These are phyloP conservation scores for Fraxinus platypoda DNA, from an alignment of 305 asterid genomes.

Conservation along the genomic window DNA sequence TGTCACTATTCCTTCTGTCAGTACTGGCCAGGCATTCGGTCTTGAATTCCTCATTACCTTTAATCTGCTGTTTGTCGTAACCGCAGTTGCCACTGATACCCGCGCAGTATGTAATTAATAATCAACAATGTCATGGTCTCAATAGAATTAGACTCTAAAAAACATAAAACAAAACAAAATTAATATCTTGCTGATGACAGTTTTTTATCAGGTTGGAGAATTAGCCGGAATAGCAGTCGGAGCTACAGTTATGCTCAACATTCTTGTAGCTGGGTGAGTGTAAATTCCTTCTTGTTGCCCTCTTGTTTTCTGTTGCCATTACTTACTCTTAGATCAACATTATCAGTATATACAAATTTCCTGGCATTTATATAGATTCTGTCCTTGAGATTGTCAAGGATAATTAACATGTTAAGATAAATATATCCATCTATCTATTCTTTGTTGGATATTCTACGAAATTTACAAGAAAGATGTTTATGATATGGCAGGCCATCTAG, in stretches of 20 bases:
- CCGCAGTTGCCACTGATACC: slow-evolving; percentile 94
- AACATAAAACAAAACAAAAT: neutral
- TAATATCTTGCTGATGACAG: neutral
- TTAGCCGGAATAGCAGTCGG: slow-evolving; percentile 93
- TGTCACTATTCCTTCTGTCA: slow-evolving; percentile 78
- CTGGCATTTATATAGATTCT: no score
- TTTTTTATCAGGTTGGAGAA: slow-evolving; percentile 64
- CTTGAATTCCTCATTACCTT: slow-evolving; percentile 90
- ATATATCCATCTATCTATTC: neutral
- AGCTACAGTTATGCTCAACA: slow-evolving; percentile 85
- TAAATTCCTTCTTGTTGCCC: neutral
- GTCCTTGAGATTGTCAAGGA: neutral
- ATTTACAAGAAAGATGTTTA: neutral
- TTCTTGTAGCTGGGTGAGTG: slow-evolving; percentile 87
- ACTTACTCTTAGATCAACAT: neutral
- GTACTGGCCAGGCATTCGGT: slow-evolving; percentile 80
- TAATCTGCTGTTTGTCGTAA: slow-evolving; percentile 80
- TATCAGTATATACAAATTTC: neutral
- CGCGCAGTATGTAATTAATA: slow-evolving; percentile 54
- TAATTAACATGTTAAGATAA: neutral
- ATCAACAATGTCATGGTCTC: neutral
- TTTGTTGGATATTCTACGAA: neutral
- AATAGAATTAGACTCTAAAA: neutral
- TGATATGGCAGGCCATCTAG: slow-evolving; percentile 60
- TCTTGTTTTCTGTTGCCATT: neutral